Evolutionary conservation across 345 rosid genomes (phyloP).

Genomic region (Acer negundo): DNA sequence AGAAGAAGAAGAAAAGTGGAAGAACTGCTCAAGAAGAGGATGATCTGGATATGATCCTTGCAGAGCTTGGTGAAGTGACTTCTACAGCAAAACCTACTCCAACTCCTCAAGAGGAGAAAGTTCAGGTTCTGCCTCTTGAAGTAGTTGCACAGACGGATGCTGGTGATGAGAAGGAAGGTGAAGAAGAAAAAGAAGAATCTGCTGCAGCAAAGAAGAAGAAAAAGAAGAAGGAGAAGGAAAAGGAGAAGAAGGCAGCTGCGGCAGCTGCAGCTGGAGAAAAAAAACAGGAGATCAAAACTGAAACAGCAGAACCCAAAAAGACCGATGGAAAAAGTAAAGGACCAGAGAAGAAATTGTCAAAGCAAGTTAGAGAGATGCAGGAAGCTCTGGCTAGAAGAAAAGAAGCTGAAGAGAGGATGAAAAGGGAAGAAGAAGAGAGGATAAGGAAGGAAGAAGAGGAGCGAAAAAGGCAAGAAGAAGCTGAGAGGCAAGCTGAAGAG

Average conservation of each 20-base stretch:
- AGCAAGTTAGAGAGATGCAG: conserved; percentile 97
- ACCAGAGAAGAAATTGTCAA: conserved; percentile 84
- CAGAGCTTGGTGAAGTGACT: conserved; percentile 74
- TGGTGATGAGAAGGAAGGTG: conserved; percentile 67
- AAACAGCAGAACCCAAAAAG: conserved; percentile 54
- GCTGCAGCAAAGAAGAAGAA: conserved; percentile 92
- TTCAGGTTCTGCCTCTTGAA: conserved; percentile 48
- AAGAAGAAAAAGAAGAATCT: conserved; percentile 65
- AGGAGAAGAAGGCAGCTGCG: conserved; percentile 68
- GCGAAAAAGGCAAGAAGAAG: conserved; percentile 74
- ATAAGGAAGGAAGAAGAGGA: conserved; percentile 93
- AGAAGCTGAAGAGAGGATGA: conserved; percentile 79
- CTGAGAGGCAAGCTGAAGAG: conserved; percentile 91
- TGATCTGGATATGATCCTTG: conserved; percentile 91
- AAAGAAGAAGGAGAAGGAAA: conserved; percentile 84
- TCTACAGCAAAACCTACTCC: conserved; percentile 41
- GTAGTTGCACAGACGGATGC: conserved; percentile 37
- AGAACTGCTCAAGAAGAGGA: conserved; percentile 94
- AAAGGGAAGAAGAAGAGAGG: conserved; percentile 88
- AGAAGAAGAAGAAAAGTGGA: conserved; percentile 79
- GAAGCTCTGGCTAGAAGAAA: conserved; percentile 82
- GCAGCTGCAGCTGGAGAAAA: conserved; percentile 49
- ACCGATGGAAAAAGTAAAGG: conserved; percentile 76
- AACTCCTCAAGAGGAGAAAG: conserved; percentile 47
- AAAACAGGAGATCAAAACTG: conserved; percentile 51